phyloP scores from a whole-genome alignment of 108 stramenopile genomes.

The Bacterosira constricta region DNA sequence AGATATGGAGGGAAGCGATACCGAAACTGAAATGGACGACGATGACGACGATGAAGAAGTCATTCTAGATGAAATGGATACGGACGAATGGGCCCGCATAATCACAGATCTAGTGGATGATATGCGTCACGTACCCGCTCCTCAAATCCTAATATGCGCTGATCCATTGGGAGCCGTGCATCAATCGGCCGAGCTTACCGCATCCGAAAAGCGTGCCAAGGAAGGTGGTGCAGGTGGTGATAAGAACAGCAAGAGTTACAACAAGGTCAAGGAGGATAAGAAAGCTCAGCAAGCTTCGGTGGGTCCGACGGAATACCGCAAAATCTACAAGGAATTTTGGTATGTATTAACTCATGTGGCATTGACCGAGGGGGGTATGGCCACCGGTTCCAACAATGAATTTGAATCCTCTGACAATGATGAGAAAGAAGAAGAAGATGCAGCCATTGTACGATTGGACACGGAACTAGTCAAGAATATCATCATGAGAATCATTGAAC shows the following conservation, averaged over 20 bases:
- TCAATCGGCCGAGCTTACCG: constrained; percentile 8
- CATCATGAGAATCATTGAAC: constrained; percentile 60
- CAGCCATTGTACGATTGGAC: constrained; percentile 55
- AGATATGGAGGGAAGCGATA: neutral
- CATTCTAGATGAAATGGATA: constrained; percentile 72
- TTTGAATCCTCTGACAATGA: neutral
- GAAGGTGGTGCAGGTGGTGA: too few species aligned
- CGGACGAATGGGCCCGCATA: constrained; percentile 68
- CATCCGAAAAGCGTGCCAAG: neutral
- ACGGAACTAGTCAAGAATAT: constrained; percentile 68
- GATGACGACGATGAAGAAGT: constrained; percentile 37
- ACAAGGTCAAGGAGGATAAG: neutral
- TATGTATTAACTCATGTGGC: constrained; percentile 63
- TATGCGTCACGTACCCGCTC: constrained; percentile 66
- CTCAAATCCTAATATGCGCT: constrained; percentile 59
- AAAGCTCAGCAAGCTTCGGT: constrained; percentile 22
- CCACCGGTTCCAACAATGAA: constrained; percentile 19
- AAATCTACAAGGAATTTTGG: constrained; percentile 84
- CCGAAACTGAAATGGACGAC: constrained; percentile 2
- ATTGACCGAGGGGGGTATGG: constrained; percentile 52
- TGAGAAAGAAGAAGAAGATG: constrained; percentile 7
- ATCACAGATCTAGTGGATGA: constrained; percentile 78
- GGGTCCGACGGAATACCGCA: constrained; percentile 55
- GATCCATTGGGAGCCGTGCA: constrained; percentile 52
- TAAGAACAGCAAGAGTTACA: too few species aligned